These are phyloP conservation scores for Camellia granthamiana DNA, from an alignment of 148 eudicot species.

Conservation along the genomic window DNA sequence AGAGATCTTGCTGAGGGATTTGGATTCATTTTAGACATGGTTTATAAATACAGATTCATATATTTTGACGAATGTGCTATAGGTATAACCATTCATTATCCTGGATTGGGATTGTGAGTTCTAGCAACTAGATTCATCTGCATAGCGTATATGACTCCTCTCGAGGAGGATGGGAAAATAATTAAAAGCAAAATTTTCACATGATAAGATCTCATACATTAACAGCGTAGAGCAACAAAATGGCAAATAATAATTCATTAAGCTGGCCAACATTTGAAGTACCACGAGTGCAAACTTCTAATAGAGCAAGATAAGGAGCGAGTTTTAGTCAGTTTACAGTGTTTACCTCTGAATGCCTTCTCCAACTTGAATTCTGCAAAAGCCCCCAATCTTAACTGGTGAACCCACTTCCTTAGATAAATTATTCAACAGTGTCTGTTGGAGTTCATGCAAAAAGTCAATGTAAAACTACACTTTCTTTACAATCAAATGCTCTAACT, in stretches of 20 bases:
- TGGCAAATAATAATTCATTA: not conserved
- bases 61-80: not conserved
- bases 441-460: conserved; percentile 9
- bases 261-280: conserved; percentile 7
- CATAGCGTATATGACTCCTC: not conserved
- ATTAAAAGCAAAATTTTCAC: not conserved
- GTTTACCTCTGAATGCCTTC: conserved; percentile 82
- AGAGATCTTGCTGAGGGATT: not conserved
- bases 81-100: not conserved
- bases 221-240: not conserved
- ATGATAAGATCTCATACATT: not conserved
- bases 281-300: not conserved
- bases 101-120: not conserved
- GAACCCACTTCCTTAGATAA: conserved; percentile 79
- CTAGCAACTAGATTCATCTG: not conserved
- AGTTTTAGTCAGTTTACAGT: not conserved
- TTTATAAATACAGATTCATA: not conserved
- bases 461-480: not conserved
- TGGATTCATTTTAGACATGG: not conserved
- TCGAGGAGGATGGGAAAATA: not conserved
- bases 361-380: conserved; percentile 85
- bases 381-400: conserved; percentile 69
- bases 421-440: conserved; percentile 70
- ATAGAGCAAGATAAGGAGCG: not conserved
- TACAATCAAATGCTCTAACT: conserved; percentile 4